Conservation (phyloP, 495 filamentous ascomycete genomes). For the Letharia lupina region DNA sequence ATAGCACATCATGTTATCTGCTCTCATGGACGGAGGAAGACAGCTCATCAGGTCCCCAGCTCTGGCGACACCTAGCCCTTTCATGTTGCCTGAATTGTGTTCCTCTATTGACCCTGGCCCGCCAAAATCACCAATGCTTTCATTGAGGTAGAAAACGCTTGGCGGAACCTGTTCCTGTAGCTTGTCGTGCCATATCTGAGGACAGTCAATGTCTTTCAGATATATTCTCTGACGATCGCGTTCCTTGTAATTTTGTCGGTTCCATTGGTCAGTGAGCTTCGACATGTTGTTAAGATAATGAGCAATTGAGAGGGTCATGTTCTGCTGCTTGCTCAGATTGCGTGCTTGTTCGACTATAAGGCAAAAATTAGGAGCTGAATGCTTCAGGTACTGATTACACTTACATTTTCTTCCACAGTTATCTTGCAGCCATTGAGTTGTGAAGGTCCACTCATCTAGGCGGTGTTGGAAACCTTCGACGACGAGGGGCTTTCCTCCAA, state of each 20-base stretch:
- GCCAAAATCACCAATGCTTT: conserved; percentile 52
- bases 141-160: conserved; percentile 77
- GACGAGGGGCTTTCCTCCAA: conserved; percentile 77
- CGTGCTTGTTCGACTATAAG: conserved; percentile 56
- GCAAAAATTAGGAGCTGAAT: conserved; percentile 16
- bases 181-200: conserved; percentile 69
- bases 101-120: conserved; percentile 40
- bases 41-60: conserved; percentile 92
- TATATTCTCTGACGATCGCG: conserved; percentile 75
- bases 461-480: conserved; percentile 72
- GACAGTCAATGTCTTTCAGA: conserved; percentile 92
- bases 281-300: conserved; percentile 84
- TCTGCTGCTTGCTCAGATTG: conserved; percentile 57
- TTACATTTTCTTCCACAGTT: conserved; percentile 67
- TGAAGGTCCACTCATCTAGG: conserved; percentile 67
- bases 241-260: conserved; percentile 55
- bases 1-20: conserved; percentile 97
- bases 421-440: conserved; percentile 63
- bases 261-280: conserved; percentile 68
- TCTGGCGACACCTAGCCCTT: conserved; percentile 44
- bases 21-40: conserved; percentile 74
- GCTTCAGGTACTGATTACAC: conserved; percentile 21
- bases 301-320: conserved; percentile 70
- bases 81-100: conserved; percentile 25
- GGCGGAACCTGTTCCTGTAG: conserved; percentile 69